Evolutionary conservation across 352 stramenopile genomes (phyloP).

Genomic region (Pilasporangium apinafurcum): DNA sequence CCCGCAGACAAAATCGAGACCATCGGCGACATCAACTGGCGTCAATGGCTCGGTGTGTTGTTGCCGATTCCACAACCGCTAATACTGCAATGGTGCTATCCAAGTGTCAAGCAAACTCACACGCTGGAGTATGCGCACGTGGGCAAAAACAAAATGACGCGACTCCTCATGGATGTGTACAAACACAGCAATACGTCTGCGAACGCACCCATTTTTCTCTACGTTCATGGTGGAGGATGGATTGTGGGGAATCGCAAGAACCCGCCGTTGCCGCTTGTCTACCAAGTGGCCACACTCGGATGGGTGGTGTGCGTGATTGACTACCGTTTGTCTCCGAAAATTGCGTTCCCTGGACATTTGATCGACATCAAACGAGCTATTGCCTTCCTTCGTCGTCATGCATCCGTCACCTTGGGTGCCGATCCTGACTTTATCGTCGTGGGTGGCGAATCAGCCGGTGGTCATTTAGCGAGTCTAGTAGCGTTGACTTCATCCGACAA

Average conservation of each 20-base stretch:
- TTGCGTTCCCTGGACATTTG: conserved; percentile 50
- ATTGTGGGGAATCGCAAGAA: conserved; percentile 47
- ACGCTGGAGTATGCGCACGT: conserved; percentile 50
- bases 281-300: conserved; percentile 45
- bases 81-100: conserved; percentile 33
- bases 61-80: conserved; percentile 46
- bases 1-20: conserved; percentile 14
- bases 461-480: conserved; percentile 43
- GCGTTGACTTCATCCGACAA: conserved; percentile 39
- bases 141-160: conserved; percentile 37
- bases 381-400: conserved; percentile 39
- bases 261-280: conserved; percentile 37
- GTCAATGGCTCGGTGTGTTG: conserved; percentile 45
- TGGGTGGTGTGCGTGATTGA: conserved; percentile 69
- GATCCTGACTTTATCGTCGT: conserved; percentile 54
- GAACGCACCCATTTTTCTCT: conserved; percentile 62
- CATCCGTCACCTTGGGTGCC: conserved; percentile 19
- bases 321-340: conserved; percentile 56
- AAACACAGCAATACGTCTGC: conserved; percentile 21
- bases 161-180: conserved; percentile 66
- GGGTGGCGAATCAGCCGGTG: conserved; percentile 53
- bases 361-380: conserved; percentile 62
- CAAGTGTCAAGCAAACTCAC: conserved; percentile 27
- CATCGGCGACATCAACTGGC: conserved; percentile 34
- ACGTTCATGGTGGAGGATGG: conserved; percentile 65